Percentiles rank a stretch among this genome's conserved stretches.
Evolutionary conservation across 805 yeast genomes (phyloP).

Genomic region (Saturnispora hagleri): DNA sequence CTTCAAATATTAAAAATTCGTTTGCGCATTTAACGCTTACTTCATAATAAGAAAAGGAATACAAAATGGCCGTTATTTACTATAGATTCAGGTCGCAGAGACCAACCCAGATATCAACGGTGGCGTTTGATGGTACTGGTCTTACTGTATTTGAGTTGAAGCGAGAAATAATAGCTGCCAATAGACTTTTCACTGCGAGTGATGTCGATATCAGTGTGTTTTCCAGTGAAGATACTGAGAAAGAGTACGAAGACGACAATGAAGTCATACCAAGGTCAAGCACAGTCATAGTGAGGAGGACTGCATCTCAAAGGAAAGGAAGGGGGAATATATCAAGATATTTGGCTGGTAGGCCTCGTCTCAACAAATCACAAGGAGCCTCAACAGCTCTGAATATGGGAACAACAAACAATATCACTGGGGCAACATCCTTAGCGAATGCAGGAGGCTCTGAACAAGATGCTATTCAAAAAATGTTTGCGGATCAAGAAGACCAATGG

Average conservation of each 20-base stretch:
- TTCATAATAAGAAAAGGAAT: not conserved
- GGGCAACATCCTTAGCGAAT: constrained; percentile 24
- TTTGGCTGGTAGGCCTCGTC: constrained; percentile 61
- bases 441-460: constrained; percentile 59
- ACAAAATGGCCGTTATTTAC: constrained; percentile 43
- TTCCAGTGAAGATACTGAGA: constrained; percentile 41
- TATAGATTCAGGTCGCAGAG: constrained; percentile 81
- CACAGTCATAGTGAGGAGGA: constrained; percentile 69
- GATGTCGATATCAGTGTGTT: constrained; percentile 73
- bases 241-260: constrained; percentile 78
- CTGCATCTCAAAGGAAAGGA: constrained; percentile 50
- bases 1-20: not conserved
- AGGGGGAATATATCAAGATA: constrained; percentile 59
- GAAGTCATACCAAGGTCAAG: constrained; percentile 86
- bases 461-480: constrained; percentile 81
- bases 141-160: constrained; percentile 90
- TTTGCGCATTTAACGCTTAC: not conserved
- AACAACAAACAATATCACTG: constrained; percentile 10
- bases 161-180: constrained; percentile 76
- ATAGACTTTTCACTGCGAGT: constrained; percentile 72
- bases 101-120: constrained; percentile 50
- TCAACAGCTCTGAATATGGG: constrained; percentile 15
- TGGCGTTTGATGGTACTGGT: constrained; percentile 93
- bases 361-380: constrained; percentile 21
- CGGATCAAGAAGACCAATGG: constrained; percentile 92